Evolutionary conservation across 2,329 filamentous ascomycete species (phyloP).

Genomic region (Colletotrichum echinochloae): DNA sequence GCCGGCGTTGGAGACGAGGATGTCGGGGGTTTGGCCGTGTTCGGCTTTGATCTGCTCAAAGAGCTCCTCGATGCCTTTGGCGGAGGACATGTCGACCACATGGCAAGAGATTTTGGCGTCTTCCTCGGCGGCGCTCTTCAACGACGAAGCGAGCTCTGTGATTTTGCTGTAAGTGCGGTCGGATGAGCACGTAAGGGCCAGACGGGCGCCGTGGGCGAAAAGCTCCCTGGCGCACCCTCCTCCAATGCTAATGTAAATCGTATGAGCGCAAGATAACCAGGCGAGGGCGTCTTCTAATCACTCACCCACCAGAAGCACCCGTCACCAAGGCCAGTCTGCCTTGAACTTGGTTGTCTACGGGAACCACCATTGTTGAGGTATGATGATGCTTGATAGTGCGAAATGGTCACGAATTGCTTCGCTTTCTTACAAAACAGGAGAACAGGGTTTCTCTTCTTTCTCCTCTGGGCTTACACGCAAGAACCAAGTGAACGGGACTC

Average conservation of each 20-base stretch:
- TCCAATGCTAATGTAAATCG: constrained; percentile 70
- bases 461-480: not conserved
- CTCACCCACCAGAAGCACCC: constrained; percentile 70
- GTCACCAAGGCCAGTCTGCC: constrained; percentile 70
- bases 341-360: constrained; percentile 58
- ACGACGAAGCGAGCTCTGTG: constrained; percentile 8
- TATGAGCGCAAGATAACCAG: constrained; percentile 21
- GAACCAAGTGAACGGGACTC: not conserved
- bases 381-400: not conserved
- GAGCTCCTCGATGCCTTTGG: constrained; percentile 64
- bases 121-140: not conserved
- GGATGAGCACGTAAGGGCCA: constrained; percentile 67
- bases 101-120: constrained; percentile 61
- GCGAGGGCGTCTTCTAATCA: constrained; percentile 42
- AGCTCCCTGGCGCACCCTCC: constrained; percentile 68
- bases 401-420: not conserved
- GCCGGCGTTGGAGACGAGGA: constrained; percentile 75
- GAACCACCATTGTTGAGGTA: constrained; percentile 21
- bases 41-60: constrained; percentile 65
- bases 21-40: constrained; percentile 69
- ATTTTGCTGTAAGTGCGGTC: constrained; percentile 26
- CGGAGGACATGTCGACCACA: constrained; percentile 67
- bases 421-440: too few species aligned
- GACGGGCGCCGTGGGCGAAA: constrained; percentile 61
- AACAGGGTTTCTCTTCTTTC: not conserved